Evolutionary conservation across 768 basidiomycete species (phyloP).

Genomic region (Pholiota conissans): DNA sequence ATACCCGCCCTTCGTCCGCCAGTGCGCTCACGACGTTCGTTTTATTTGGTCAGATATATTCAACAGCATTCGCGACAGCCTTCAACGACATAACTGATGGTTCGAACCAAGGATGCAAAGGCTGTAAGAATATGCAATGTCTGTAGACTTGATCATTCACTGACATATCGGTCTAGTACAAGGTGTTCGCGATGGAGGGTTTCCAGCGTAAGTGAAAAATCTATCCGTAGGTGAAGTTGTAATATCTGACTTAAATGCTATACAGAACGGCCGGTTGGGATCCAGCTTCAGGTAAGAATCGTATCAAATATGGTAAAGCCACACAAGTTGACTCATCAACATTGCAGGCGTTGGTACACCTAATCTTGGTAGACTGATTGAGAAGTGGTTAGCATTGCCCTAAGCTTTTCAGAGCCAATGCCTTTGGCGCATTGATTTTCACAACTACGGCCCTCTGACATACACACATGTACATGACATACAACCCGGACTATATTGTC

Average conservation of each 20-base stretch:
- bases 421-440: no score
- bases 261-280: slow-evolving; percentile 40
- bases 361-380: slow-evolving; percentile 38
- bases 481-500: no score
- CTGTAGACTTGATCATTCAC: not conserved
- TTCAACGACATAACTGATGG: slow-evolving; percentile 41
- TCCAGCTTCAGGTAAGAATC: slow-evolving; percentile 37
- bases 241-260: not conserved
- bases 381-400: slow-evolving; percentile 37
- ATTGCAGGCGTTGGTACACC: slow-evolving; percentile 42
- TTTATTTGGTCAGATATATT: slow-evolving; percentile 15
- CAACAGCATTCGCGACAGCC: slow-evolving; percentile 29
- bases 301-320: not conserved
- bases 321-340: no score
- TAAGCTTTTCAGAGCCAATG: not conserved
- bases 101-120: slow-evolving; percentile 47
- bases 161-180: slow-evolving; percentile 24
- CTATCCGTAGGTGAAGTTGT: not conserved
- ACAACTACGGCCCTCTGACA: no score
- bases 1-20: slow-evolving; percentile 1
- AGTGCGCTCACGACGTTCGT: slow-evolving; percentile 18
- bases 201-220: slow-evolving; percentile 30
- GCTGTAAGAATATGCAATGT: slow-evolving; percentile 20
- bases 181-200: slow-evolving; percentile 31
- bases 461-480: no score